Evolutionary conservation across 2,329 filamentous ascomycete species (phyloP).

Genomic region (Mycosphaerella sp.): DNA sequence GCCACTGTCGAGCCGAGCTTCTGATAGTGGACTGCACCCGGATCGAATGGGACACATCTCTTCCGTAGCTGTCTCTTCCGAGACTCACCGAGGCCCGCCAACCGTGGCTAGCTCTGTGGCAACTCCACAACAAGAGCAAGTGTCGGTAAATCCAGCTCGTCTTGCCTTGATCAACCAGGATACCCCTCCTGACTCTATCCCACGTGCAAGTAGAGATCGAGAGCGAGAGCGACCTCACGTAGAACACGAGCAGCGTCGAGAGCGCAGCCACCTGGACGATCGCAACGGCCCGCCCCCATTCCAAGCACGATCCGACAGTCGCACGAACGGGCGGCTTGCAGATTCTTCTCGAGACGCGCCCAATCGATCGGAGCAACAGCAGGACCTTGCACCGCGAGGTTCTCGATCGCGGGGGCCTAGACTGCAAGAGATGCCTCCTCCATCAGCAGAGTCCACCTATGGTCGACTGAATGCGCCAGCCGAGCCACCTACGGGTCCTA

Average conservation of each 20-base stretch:
- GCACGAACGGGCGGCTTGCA: constrained; percentile 32
- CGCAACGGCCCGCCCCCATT: constrained; percentile 27
- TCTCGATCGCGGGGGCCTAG: constrained; percentile 46
- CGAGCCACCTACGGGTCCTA: constrained; percentile 52
- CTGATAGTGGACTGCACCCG: constrained; percentile 16
- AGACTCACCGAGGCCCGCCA: constrained; percentile 11
- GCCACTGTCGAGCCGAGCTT: constrained; percentile 7
- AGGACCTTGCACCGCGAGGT: constrained; percentile 46
- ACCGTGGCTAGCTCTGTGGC: constrained; percentile 5
- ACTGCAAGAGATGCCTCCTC: constrained; percentile 36
- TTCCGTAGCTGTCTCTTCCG: constrained; percentile 15
- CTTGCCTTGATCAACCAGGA: constrained; percentile 37
- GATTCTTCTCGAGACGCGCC: constrained; percentile 23
- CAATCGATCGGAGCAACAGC: constrained; percentile 25
- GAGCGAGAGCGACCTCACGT: constrained; percentile 6
- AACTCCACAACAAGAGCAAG: constrained; percentile 10
- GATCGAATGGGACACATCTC: constrained; percentile 19
- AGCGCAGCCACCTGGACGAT: constrained; percentile 22
- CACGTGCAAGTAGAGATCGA: constrained; percentile 16
- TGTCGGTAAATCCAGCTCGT: constrained; percentile 39
- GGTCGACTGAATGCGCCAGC: constrained; percentile 44
- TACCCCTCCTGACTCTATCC: constrained; percentile 1
- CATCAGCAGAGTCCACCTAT: constrained; percentile 43
- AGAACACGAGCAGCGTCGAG: constrained; percentile 25
- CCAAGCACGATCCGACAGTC: constrained; percentile 22